phyloP scores from a whole-genome alignment of 768 basidiomycete genomes.

The Boletus speciosus region DNA sequence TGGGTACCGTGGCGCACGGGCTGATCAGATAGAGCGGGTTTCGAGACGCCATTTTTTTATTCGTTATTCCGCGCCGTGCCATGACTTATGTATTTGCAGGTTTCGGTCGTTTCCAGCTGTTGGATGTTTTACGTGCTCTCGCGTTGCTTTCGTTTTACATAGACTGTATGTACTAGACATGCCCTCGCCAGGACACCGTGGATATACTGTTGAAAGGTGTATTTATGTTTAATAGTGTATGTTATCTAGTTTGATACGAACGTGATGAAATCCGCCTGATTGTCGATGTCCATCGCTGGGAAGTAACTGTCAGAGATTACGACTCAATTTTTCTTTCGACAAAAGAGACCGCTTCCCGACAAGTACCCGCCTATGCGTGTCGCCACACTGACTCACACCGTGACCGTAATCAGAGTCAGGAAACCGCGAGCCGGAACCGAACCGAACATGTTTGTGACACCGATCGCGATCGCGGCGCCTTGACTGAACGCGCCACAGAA shows the following conservation, averaged over 20 bases:
- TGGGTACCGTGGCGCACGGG: conserved; percentile 13
- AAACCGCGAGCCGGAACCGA: conserved; percentile 12
- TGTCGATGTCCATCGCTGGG: not conserved
- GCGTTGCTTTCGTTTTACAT: not conserved
- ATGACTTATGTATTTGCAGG: not conserved
- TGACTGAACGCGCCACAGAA: not conserved
- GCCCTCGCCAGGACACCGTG: not conserved
- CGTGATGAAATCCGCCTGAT: not conserved
- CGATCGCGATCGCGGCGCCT: not conserved
- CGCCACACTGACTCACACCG: not conserved
- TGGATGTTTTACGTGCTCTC: not conserved
- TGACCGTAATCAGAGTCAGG: not conserved
- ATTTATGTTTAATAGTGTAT: not conserved
- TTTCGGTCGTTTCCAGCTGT: not conserved
- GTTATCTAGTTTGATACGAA: not conserved
- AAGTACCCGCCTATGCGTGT: conserved; percentile 1
- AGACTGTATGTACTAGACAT: not conserved
- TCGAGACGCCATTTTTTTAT: not conserved
- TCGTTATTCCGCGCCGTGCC: not conserved
- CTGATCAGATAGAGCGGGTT: not conserved
- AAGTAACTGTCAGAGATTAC: not conserved
- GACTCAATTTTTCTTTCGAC: not conserved
- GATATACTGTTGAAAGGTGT: not conserved
- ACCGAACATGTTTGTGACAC: not conserved
- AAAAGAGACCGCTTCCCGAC: not conserved